phyloP scores from a whole-genome alignment of 163 green algal genomes.

The Chlorella variabilis region DNA sequence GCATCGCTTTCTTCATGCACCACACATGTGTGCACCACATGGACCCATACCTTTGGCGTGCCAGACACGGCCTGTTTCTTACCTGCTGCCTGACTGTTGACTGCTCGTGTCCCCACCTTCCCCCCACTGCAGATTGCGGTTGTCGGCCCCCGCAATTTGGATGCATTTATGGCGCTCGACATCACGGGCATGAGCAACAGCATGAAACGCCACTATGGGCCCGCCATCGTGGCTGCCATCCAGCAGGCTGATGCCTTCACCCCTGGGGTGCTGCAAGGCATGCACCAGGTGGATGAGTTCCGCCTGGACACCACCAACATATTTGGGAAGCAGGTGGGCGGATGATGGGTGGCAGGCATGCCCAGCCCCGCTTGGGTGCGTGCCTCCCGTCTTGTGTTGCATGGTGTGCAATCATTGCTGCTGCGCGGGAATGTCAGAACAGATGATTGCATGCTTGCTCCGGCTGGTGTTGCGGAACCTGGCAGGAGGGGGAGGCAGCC shows the following conservation, averaged over 20 bases:
- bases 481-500: constrained; percentile 5
- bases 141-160: neutral
- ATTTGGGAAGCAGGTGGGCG: neutral
- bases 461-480: no score
- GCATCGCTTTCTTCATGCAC: no score
- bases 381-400: no score
- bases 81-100: neutral
- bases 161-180: neutral
- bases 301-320: constrained; percentile 20
- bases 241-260: constrained; percentile 26
- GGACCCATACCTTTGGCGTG: neutral
- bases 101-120: no score
- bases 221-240: constrained; percentile 17
- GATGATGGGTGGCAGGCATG: neutral
- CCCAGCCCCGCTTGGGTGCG: no score
- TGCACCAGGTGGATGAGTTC: constrained; percentile 31
- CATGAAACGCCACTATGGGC: constrained; percentile 33
- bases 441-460: neutral
- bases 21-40: no score
- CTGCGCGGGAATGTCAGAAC: no score
- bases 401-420: no score
- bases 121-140: constrained; percentile 17
- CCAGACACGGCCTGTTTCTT: no score
- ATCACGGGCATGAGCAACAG: constrained; percentile 20
- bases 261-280: constrained; percentile 5